Conservation (phyloP, 2,329 filamentous ascomycete genomes). For the Rhynchosporium graminicola region DNA sequence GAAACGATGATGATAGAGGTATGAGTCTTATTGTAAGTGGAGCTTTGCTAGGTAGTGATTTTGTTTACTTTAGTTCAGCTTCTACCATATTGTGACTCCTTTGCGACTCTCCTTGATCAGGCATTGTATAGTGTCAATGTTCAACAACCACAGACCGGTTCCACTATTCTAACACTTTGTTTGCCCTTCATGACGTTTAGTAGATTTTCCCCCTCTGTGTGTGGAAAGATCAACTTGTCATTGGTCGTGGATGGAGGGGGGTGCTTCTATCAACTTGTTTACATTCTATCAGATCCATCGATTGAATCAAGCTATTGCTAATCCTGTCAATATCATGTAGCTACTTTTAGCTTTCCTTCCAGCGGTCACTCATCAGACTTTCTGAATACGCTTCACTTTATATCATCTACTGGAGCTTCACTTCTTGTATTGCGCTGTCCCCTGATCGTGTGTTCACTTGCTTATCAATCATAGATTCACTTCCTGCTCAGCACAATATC, state of each 20-base stretch:
- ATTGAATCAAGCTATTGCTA: slow-evolving; percentile 8
- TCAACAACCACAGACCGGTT: neutral
- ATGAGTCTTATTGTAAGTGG: neutral
- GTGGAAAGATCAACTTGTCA: neutral
- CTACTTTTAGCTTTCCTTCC: too few relatives aligned
- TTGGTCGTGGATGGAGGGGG: neutral
- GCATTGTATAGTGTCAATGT: neutral
- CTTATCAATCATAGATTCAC: neutral
- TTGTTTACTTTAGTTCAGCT: neutral
- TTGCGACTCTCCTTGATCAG: neutral
- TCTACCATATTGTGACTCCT: neutral
- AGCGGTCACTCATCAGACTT: too few relatives aligned
- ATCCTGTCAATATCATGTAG: neutral
- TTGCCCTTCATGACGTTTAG: neutral
- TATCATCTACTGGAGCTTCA: neutral
- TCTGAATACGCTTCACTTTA: neutral
- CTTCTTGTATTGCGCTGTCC: neutral
- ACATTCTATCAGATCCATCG: neutral
- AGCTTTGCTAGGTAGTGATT: neutral
- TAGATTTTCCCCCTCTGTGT: neutral
- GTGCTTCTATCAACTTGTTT: neutral
- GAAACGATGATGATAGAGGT: neutral
- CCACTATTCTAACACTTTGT: neutral
- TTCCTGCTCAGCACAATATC: neutral
- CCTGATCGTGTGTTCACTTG: neutral